Conservation (phyloP, 306 rosid species). For the Cucumis cinereus region DNA sequence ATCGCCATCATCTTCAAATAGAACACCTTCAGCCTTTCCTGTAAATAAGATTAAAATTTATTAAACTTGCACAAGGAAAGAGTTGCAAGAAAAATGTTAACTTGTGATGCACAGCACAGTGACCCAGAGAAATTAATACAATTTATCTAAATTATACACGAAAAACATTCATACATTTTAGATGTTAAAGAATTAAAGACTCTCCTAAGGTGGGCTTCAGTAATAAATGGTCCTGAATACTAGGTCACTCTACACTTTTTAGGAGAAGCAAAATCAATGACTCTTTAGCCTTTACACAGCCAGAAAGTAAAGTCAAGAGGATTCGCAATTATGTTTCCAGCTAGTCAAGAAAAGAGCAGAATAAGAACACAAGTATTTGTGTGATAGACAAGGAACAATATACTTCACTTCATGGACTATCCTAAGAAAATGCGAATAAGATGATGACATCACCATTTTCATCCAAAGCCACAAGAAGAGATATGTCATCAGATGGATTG, state of each 20-base stretch:
- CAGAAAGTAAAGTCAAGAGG: not conserved
- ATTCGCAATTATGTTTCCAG: not conserved
- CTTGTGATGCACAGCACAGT: not conserved
- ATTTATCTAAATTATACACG: not conserved
- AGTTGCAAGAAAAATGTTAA: not conserved
- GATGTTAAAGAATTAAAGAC: not conserved
- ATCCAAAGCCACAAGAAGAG: slow-evolving; percentile 82
- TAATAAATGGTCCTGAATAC: not conserved
- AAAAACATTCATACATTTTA: not conserved
- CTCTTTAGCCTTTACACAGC: not conserved
- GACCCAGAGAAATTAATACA: not conserved
- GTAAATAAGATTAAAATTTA: slow-evolving; percentile 11
- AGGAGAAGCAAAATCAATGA: not conserved
- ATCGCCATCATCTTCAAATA: slow-evolving; percentile 88
- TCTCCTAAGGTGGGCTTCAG: not conserved
- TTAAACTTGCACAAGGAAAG: not conserved
- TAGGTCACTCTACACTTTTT: not conserved
- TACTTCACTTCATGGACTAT: not conserved
- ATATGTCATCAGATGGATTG: slow-evolving; percentile 48
- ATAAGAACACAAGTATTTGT: not conserved
- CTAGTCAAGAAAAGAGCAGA: not conserved
- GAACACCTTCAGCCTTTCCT: slow-evolving; percentile 86
- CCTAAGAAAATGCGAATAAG: not conserved
- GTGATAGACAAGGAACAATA: not conserved
- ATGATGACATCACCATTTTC: slow-evolving; percentile 34